Percentiles rank a stretch among this genome's conserved stretches.
Evolutionary conservation across 352 stramenopile species (phyloP).

Genomic region (Aphanomyces stellatus): DNA sequence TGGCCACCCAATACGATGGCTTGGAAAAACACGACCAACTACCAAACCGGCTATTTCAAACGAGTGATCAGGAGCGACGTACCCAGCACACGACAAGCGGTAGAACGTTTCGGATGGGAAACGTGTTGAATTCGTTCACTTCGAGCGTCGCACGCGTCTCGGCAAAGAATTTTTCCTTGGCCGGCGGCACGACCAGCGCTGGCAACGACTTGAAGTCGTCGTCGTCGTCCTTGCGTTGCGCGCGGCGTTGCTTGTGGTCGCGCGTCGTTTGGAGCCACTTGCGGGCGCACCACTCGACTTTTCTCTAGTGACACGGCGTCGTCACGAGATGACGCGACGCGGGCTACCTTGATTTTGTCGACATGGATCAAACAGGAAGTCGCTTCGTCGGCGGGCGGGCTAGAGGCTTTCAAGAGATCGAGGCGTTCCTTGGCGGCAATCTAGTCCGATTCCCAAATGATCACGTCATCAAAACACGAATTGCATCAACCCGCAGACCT

Average conservation of each 20-base stretch:
- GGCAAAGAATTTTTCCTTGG: conserved; percentile 5
- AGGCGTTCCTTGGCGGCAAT: conserved; percentile 11
- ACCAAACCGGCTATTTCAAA: background rate
- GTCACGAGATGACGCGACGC: background rate
- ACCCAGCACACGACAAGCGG: conserved; percentile 53
- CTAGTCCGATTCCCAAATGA: background rate
- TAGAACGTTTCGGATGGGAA: conserved; percentile 49
- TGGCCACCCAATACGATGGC: conserved; percentile 66
- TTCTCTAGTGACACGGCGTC: background rate
- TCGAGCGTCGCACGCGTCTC: background rate
- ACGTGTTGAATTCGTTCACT: conserved; percentile 29
- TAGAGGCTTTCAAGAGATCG: conserved; percentile 2
- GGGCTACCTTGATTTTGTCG: background rate
- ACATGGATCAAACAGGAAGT: conserved; percentile 3
- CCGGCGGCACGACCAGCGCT: conserved; percentile 22
- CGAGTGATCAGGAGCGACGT: background rate
- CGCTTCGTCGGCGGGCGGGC: background rate
- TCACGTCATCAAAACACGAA: background rate
- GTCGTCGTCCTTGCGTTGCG: conserved; percentile 40
- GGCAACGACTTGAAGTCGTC: conserved; percentile 57
- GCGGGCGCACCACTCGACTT: background rate
- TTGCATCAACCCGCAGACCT: no score
- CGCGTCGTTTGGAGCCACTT: conserved; percentile 55
- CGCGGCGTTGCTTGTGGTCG: conserved; percentile 39
- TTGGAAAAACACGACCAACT: conserved; percentile 54